These are phyloP conservation scores for Roridomyces roridus DNA, from an alignment of 768 basidiomycete genomes.

Conservation along the genomic window DNA sequence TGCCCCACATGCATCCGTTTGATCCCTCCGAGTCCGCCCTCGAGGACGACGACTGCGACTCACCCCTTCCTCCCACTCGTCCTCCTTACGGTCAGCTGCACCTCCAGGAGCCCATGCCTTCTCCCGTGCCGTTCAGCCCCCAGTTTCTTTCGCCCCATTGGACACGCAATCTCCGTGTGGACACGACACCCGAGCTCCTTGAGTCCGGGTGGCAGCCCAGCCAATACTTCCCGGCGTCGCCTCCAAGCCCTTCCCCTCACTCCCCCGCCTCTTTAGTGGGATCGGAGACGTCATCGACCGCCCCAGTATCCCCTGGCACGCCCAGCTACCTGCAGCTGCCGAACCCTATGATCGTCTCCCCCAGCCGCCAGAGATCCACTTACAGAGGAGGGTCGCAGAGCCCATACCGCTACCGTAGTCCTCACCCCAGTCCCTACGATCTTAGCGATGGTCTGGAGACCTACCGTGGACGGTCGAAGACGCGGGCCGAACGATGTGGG, in stretches of 20 bases:
- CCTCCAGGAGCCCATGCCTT: neutral
- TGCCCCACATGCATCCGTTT: neutral
- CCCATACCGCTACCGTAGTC: neutral
- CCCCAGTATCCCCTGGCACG: neutral
- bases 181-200: too few relatives aligned
- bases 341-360: too few relatives aligned
- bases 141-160: too few relatives aligned
- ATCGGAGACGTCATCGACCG: neutral
- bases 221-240: neutral
- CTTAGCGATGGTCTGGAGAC: too few relatives aligned
- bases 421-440: too few relatives aligned
- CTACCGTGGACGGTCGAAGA: too few relatives aligned
- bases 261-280: neutral
- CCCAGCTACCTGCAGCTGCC: neutral
- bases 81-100: neutral
- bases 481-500: too few relatives aligned
- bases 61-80: neutral
- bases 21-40: slow-evolving; percentile 1
- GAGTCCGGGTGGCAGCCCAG: too few relatives aligned
- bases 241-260: neutral
- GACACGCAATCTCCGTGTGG: too few relatives aligned
- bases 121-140: neutral
- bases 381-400: neutral
- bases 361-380: too few relatives aligned
- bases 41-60: neutral